Percentiles rank a stretch among this genome's conserved stretches.
phyloP scores from a whole-genome alignment of 2,329 filamentous ascomycete genomes.

The Colletotrichum plurivorum region DNA sequence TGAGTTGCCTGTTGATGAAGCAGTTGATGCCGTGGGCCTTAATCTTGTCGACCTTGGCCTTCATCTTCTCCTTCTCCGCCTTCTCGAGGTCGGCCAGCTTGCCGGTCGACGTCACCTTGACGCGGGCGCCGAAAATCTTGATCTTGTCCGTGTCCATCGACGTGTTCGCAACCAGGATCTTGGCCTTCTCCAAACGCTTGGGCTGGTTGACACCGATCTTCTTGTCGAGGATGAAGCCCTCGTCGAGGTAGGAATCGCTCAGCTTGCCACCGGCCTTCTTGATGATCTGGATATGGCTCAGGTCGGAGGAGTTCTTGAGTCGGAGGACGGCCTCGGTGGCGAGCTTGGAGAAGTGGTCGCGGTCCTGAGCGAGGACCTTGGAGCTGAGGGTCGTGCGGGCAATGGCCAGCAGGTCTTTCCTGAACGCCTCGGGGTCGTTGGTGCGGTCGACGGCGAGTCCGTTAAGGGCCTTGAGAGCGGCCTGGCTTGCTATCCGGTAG shows the following conservation, averaged over 20 bases:
- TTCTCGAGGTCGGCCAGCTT: conserved; percentile 99
- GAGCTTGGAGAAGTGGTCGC: conserved; percentile 90
- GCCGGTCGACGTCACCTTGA: conserved; percentile 96
- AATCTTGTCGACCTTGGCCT: conserved; percentile 98
- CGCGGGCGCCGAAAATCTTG: conserved; percentile 97
- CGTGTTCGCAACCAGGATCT: conserved; percentile 97
- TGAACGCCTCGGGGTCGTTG: conserved; percentile 85
- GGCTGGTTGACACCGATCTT: conserved; percentile 99
- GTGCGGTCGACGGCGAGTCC: conserved; percentile 91
- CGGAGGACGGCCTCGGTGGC: conserved; percentile 93
- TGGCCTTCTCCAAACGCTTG: conserved; percentile 96
- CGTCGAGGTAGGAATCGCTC: conserved; percentile 96
- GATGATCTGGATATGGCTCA: conserved; percentile 99
- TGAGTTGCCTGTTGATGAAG: conserved; percentile 99
- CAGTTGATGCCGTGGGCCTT: conserved; percentile 99
- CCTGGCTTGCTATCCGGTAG: conserved; percentile 95
- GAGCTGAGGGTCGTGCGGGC: conserved; percentile 96
- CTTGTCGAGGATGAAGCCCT: conserved; percentile 99
- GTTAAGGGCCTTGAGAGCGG: conserved; percentile 87
- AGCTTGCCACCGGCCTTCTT: conserved; percentile 99
- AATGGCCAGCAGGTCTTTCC: conserved; percentile 90
- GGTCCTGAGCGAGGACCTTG: conserved; percentile 95
- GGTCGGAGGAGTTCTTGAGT: conserved; percentile 89
- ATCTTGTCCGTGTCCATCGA: conserved; percentile 99
- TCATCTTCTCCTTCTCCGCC: conserved; percentile 99